Evolutionary conservation across 2,329 filamentous ascomycete genomes (phyloP), one percentile per base, ranked within the genome.

Genomic region (Sarocladium brachiariae): DNA sequence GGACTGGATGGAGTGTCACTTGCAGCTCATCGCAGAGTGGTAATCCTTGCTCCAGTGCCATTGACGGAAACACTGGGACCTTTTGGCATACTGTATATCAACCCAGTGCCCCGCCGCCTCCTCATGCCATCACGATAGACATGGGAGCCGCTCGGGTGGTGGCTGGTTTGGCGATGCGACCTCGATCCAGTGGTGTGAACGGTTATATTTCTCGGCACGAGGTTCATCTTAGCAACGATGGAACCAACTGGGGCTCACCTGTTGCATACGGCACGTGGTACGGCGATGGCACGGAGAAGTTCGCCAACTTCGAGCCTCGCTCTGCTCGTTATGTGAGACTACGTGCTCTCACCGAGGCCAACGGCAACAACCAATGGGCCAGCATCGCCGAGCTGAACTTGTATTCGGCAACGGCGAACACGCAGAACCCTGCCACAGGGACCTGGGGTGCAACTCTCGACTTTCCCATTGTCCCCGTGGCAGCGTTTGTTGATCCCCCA

Each of bases 391-490:
- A 67, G 39, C 52, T 69, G 19, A 61, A 63, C 24, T 51, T 66
- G 19, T 65, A 61, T 45, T 58, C 31, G 54, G 55, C 16, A 50
- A 57, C 7, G 61, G 60, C 25, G 51, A 25, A 51, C 47, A 53
- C 58, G 2, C 53, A 54, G n/a, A 57, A 59, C 27, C 50, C 49
- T 1, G 54, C 56, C 24, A 51, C 53, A 7, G 66, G 65, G 7
- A 56, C 56, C 47, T 70, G 66, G 67, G 61, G 63, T 2, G 55
- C 57, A 4, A 69, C 66, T 1, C 52, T 70, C 23, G 58, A 66
- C 56, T 63, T 70, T 31, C 65, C 66, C 2, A 59, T 68, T 16
- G 63, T 69, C 1, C 63, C 66, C 10, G 66, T 62, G 13, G 60
- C 65, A 1, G 60, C 58, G 2, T 62, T 62, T 27, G 50, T 65